Base-by-base conservation (phyloP, 257 asterid species). In the Catharanthus roseus region DNA sequence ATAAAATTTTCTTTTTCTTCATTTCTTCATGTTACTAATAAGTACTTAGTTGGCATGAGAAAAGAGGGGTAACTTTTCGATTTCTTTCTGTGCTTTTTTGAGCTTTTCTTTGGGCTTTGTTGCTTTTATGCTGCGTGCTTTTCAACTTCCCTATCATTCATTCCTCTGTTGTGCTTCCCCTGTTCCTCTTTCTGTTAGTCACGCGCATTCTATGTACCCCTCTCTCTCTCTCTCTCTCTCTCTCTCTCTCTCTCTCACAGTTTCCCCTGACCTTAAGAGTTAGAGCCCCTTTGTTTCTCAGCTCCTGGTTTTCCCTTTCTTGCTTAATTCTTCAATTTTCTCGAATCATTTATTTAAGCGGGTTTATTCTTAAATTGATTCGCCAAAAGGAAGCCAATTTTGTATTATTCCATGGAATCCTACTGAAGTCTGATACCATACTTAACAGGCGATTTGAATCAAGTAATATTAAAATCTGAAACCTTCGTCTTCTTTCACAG, bases 111-210 rank as follows among this genome's bases (percentile, higher is more conserved):
- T 42, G 45, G 66, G 49, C 65, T 70, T 71, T 33, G 49, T 29
- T 41, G 74, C 50, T 26, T 77, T 72, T 62, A 45, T 53, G 72
- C 72, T 42, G 47, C 47, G 5, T 42, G 47, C 47, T 12, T 42
- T 42, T 42, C 47, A 42, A 42, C 47, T 42, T 1, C 47, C 47
- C 12, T 42, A 42, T 42, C 5, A 38, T n/a, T 38, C 47, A 42
- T 42, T 42, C 73, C 74, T 66, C 66, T 60, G 69, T 58, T 74
- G 73, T 74, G 82, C 75, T 50, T 73, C 69, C 23, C 56, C n/a
- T n/a, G 73, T 50, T 73, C 42, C 42, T 38, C 3, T 38, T 38
- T 3, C 31, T 47, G 45, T 67, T 49, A 9, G 26, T 51, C 72
- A 67, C 72, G 72, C 72, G 57, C 45, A 65, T 29, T 31, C 33